Base-by-base conservation (phyloP, 768 basidiomycete species). In the Mycena albidolilacea region DNA sequence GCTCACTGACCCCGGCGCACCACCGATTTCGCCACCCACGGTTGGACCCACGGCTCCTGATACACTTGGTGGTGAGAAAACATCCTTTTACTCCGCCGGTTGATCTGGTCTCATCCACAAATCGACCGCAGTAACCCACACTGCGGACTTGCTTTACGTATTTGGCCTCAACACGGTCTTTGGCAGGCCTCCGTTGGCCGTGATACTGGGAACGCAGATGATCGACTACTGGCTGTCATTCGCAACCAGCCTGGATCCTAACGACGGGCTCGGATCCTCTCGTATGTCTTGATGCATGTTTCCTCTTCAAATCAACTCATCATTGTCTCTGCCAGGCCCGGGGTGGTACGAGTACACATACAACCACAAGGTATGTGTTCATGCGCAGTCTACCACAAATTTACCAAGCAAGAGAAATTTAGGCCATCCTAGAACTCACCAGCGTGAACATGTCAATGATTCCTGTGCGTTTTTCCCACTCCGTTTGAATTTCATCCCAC, bases 201-300 rank as follows among this genome's bases (percentile, higher is more conserved):
- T 50, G n/a, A 59, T 60, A 0, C 77, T 86, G 6, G 83, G 84
- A 50, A 76, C 63, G 7, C 38, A 69, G 38, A 86, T 86, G 85
- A 78, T 83, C 39, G 84, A 86, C 52, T 86, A 85, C 64, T 86
- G 85, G 86, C 72, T 87, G 35, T 87, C 86, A 1, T 87, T 86
- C 62, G 84, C 83, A 1, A 84, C 82, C 0, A 84, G 82, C 39
- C 77, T 86, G 37, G 79, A 83, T 58, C 85, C 86, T 8, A 86
- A 86, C 59, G 85, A 87, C 46, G 82, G 83, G 9, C 79, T 71
- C 37, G 86, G 85, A 43, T 66, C 64, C 4, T 9, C 15, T 14
- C 70, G 70, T 71, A 54, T 9, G 70, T 60, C 10, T 6, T n/a
- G 10, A 30, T 4, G 10, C 5, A 12, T 17, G 35, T 55, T 35